Percentiles rank a stretch among this genome's conserved stretches.
Evolutionary conservation across 345 rosid genomes (phyloP).

Genomic region (Syzygium oleosum): DNA sequence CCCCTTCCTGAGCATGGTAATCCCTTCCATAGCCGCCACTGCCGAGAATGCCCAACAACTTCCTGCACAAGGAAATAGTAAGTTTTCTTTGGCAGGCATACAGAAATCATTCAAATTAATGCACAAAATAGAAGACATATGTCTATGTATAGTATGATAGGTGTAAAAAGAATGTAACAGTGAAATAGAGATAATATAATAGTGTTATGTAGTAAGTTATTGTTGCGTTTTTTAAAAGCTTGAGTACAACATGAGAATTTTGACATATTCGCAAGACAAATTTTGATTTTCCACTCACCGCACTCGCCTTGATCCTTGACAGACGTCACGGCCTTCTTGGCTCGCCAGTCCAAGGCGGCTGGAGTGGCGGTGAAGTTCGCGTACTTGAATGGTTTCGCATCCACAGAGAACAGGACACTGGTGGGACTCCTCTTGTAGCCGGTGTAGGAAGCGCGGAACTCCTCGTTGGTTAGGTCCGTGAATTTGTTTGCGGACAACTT

Average conservation of each 20-base stretch:
- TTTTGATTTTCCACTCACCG: constrained; percentile 12
- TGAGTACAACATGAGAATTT: not conserved
- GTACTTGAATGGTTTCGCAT: constrained; percentile 1
- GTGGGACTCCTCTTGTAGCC: constrained; percentile 16
- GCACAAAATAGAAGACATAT: not conserved
- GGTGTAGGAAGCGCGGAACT: constrained; percentile 25
- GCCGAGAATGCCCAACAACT: constrained; percentile 66
- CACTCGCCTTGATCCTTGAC: constrained; percentile 40
- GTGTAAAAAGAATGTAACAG: not conserved
- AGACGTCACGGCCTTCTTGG: constrained; percentile 25
- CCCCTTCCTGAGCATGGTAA: constrained; percentile 22
- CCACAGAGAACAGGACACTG: not conserved
- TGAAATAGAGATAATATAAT: not conserved
- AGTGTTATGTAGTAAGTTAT: not conserved
- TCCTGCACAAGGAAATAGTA: constrained; percentile 9
- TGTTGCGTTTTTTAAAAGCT: not conserved
- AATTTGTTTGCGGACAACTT: constrained; percentile 34
- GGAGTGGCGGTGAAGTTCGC: constrained; percentile 14
- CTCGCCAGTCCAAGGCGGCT: constrained; percentile 28
- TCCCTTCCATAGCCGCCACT: constrained; percentile 50
- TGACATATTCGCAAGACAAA: not conserved
- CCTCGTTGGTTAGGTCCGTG: constrained; percentile 42
- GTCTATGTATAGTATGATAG: not conserved
- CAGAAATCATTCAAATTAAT: not conserved
- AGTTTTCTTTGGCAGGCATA: not conserved